Evolutionary conservation across 2,329 filamentous ascomycete genomes (phyloP).

Genomic region (Sporothrix inflata): DNA sequence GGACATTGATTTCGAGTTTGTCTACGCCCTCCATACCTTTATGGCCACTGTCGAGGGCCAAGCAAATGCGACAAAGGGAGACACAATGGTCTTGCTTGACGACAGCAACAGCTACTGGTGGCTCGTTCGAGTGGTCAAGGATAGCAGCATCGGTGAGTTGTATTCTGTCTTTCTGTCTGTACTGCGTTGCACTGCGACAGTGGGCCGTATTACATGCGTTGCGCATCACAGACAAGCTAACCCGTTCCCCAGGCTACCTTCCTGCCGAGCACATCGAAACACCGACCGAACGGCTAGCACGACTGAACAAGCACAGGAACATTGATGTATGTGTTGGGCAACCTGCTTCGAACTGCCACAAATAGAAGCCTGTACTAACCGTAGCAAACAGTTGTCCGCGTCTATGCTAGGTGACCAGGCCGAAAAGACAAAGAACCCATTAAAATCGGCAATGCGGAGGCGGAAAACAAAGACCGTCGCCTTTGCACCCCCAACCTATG

Average conservation of each 20-base stretch:
- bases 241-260: conserved; percentile 71
- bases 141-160: conserved; percentile 80
- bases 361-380: neutral
- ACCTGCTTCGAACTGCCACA: too few relatives aligned
- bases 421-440: conserved; percentile 79
- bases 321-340: conserved; percentile 72
- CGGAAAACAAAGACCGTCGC: conserved; percentile 84
- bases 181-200: neutral
- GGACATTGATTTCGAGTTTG: conserved; percentile 99
- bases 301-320: conserved; percentile 96
- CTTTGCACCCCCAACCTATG: conserved; percentile 82
- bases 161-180: neutral
- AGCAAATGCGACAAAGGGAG: conserved; percentile 96
- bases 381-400: conserved; percentile 56
- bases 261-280: conserved; percentile 99
- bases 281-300: conserved; percentile 88
- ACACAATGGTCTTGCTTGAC: conserved; percentile 97
- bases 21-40: conserved; percentile 97
- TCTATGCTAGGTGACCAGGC: conserved; percentile 66
- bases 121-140: conserved; percentile 95
- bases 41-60: conserved; percentile 97
- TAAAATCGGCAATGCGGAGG: conserved; percentile 81
- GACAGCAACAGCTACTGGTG: conserved; percentile 99
- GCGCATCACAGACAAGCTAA: conserved; percentile 22
- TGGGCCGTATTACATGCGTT: neutral